These are phyloP conservation scores for Forsythia suspensa DNA, from an alignment of 257 asterid genomes.

Conservation along the genomic window DNA sequence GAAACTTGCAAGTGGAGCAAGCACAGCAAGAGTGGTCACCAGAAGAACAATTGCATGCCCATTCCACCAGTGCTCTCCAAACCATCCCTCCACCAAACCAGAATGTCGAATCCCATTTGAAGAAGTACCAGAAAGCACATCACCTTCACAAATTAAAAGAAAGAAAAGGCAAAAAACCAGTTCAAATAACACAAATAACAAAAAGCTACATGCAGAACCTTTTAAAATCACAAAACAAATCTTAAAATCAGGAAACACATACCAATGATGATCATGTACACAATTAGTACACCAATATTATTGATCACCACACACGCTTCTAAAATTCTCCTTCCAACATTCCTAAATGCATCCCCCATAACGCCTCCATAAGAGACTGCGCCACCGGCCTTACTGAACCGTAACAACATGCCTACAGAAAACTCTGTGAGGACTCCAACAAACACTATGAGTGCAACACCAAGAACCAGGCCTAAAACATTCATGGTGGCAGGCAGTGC, in stretches of 20 bases:
- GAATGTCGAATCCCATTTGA: conserved; percentile 50
- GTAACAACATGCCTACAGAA: conserved; percentile 39
- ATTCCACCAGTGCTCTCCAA: conserved; percentile 66
- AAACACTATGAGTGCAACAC: conserved; percentile 40
- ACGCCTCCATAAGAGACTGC: conserved; percentile 51
- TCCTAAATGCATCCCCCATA: conserved; percentile 56
- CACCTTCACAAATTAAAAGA: conserved; percentile 38
- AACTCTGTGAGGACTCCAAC: conserved; percentile 51
- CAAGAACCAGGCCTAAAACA: conserved; percentile 59
- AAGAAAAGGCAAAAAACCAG: not conserved
- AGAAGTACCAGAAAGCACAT: conserved; percentile 59
- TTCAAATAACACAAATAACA: not conserved
- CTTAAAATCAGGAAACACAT: not conserved
- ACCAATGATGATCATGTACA: conserved; percentile 71
- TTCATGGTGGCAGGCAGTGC: conserved; percentile 69
- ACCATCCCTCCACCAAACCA: conserved; percentile 61
- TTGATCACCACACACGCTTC: conserved; percentile 51
- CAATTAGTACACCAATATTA: conserved; percentile 54
- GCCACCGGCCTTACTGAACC: conserved; percentile 44
- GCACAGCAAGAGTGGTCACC: conserved; percentile 40
- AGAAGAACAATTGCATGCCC: conserved; percentile 46
- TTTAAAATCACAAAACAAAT: not conserved
- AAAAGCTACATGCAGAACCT: not conserved
- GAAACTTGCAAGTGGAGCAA: conserved; percentile 46
- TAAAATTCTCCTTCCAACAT: conserved; percentile 34